Percentiles rank a stretch among this genome's conserved stretches.
phyloP scores from a whole-genome alignment of 2,329 filamentous ascomycete genomes.

The Botrytis medusae region DNA sequence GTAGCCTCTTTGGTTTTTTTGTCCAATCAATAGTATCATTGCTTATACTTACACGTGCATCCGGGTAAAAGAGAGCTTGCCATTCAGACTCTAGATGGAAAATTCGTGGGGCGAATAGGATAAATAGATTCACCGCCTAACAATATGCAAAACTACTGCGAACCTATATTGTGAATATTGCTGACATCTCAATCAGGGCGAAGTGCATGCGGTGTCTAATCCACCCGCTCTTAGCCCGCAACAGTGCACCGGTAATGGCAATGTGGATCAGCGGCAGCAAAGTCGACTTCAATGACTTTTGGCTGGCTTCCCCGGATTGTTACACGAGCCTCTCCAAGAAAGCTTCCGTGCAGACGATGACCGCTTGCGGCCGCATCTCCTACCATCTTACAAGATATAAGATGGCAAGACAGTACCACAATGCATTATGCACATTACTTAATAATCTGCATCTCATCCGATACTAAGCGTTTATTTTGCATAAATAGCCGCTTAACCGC shows the following conservation, averaged over 20 bases:
- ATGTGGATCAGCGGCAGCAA: neutral
- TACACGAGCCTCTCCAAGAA: neutral
- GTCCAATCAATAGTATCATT: neutral
- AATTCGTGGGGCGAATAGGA: neutral
- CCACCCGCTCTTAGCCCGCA: too few species aligned
- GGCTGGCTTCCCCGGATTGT: neutral
- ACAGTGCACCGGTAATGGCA: neutral
- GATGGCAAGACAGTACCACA: neutral
- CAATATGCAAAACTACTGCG: neutral
- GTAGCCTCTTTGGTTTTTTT: neutral
- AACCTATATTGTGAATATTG: neutral
- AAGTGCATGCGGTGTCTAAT: neutral
- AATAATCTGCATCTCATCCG: neutral
- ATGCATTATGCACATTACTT: neutral
- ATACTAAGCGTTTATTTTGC: neutral
- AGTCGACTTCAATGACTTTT: neutral
- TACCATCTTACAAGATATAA: neutral
- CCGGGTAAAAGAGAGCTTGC: neutral
- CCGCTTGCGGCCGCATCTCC: neutral
- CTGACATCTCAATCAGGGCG: neutral
- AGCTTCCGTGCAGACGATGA: neutral
- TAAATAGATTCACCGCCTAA: neutral
- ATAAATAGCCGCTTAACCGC: neutral
- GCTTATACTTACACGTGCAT: neutral
- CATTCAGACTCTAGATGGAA: neutral